Base-by-base conservation (phyloP, 2,329 filamentous ascomycete genomes). In the Alternaria solani region DNA sequence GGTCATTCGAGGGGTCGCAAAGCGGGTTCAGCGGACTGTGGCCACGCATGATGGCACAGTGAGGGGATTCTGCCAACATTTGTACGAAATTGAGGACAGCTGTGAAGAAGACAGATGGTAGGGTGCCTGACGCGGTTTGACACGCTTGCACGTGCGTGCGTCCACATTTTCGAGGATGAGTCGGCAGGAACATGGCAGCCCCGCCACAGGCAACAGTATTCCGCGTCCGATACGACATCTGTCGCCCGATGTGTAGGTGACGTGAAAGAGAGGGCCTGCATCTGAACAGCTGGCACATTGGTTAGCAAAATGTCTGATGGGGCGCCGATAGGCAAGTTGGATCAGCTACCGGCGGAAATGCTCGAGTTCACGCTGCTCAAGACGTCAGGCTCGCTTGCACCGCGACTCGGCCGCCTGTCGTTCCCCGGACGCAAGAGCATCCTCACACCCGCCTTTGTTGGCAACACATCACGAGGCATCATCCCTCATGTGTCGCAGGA, bases 401-500 rank as follows among this genome's bases (percentile, higher is more conserved):
- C 91, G 36, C 87, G 93, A 53, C 80, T 94, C 8, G 93, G 91
- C 4, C 84, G 82, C 53, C 80, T 98, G 25, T 80, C 83, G 5
- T 76, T 95, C 6, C 83, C 81, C 78, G 70, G 88, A 79, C 85
- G 91, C 60, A 86, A 84, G 63, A 79, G 85, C n/a, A 84, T 97
- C 65, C 82, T 91, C 20, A 99, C 95, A 30, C 95, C 95, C 43
- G 90, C 91, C 75, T 96, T 91, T 77, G 82, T 97, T 59, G 89
- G 88, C 51, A 84, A 91, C 66, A 91, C 91, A 3, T 97, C 95
- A 34, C 87, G 95, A 71, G 95, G 95, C 23, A 87, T 87, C 1
- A 83, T 98, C 36, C 93, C 95, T 52, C 95, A 99, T 80, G 81
- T 99, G 65, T 91, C 94, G 3, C 94, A 93, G 39, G 95, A 99